phyloP scores from a whole-genome alignment of 495 filamentous ascomycete genomes.

The Penicillium simplicissimum region DNA sequence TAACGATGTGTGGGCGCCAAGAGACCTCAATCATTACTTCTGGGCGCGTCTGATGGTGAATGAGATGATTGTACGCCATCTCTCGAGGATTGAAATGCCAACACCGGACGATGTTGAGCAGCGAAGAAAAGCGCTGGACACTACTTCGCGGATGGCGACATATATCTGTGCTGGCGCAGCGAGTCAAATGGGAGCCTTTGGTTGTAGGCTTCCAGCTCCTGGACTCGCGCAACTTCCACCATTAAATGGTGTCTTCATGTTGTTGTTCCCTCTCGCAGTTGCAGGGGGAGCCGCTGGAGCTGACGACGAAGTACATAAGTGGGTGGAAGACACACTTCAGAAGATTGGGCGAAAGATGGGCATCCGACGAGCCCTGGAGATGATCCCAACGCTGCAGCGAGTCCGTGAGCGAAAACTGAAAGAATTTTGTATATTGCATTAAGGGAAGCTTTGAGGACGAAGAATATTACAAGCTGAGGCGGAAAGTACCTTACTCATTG shows the following conservation, averaged over 20 bases:
- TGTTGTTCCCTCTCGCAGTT: conserved; percentile 33
- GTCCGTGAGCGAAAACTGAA: conserved; percentile 7
- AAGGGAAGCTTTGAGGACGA: background rate
- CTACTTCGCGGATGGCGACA: conserved; percentile 19
- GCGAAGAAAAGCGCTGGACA: conserved; percentile 21
- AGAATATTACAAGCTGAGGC: background rate
- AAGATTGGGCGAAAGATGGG: conserved; percentile 35
- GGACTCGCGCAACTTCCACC: conserved; percentile 14
- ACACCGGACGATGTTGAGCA: conserved; percentile 9
- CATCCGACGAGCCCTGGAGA: conserved; percentile 24
- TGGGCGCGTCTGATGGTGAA: conserved; percentile 24
- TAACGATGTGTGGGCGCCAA: conserved; percentile 20
- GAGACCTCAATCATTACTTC: conserved; percentile 24
- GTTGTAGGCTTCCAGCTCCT: background rate
- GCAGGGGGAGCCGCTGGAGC: conserved; percentile 30
- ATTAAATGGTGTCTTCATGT: conserved; percentile 31
- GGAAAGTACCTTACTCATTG: background rate
- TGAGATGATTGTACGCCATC: conserved; percentile 18
- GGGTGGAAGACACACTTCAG: conserved; percentile 31
- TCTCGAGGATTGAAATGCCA: conserved; percentile 8
- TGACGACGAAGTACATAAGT: conserved; percentile 31
- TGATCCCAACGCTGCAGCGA: conserved; percentile 21
- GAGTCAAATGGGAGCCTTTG: conserved; percentile 16
- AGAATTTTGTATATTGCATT: background rate
- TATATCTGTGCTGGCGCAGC: conserved; percentile 25